Conservation (phyloP, 768 basidiomycete species). For the Clavaria fumosa region DNA sequence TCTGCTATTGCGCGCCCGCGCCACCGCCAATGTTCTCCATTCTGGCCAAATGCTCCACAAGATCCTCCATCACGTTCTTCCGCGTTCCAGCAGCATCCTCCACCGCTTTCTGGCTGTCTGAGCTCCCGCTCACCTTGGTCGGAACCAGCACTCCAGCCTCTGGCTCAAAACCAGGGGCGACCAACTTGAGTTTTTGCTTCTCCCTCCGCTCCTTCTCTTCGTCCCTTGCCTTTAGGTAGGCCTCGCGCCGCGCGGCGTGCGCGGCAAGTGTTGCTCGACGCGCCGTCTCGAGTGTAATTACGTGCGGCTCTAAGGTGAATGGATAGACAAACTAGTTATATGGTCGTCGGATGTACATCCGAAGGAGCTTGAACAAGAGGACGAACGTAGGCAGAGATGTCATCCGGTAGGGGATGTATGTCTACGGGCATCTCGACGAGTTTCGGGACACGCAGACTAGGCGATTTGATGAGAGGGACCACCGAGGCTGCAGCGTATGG, state of each 20-base stretch:
- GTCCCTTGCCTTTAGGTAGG: constrained; percentile 52
- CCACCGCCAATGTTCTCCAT: too few relatives aligned
- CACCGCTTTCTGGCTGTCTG: constrained; percentile 6
- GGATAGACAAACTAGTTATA: constrained; percentile 79
- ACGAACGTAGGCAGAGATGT: constrained; percentile 70
- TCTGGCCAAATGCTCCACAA: constrained; percentile 68
- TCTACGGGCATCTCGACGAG: constrained; percentile 75
- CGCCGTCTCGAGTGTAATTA: constrained; percentile 60
- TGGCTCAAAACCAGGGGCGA: constrained; percentile 80
- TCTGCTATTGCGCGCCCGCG: too few relatives aligned
- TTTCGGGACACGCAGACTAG: constrained; percentile 72
- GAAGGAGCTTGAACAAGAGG: neutral
- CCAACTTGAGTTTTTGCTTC: constrained; percentile 52
- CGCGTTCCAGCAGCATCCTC: constrained; percentile 8
- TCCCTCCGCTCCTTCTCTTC: constrained; percentile 59
- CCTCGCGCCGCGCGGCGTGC: constrained; percentile 50
- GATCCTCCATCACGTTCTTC: constrained; percentile 50
- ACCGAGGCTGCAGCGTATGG: constrained; percentile 65
- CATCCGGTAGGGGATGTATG: constrained; percentile 88
- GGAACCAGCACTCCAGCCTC: constrained; percentile 43
- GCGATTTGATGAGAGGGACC: constrained; percentile 85
- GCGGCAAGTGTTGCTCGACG: constrained; percentile 52
- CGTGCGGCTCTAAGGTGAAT: constrained; percentile 81
- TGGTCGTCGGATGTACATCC: neutral
- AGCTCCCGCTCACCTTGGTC: constrained; percentile 20